Conservation (phyloP, 2,329 filamentous ascomycete genomes). For the Coniella vitis region DNA sequence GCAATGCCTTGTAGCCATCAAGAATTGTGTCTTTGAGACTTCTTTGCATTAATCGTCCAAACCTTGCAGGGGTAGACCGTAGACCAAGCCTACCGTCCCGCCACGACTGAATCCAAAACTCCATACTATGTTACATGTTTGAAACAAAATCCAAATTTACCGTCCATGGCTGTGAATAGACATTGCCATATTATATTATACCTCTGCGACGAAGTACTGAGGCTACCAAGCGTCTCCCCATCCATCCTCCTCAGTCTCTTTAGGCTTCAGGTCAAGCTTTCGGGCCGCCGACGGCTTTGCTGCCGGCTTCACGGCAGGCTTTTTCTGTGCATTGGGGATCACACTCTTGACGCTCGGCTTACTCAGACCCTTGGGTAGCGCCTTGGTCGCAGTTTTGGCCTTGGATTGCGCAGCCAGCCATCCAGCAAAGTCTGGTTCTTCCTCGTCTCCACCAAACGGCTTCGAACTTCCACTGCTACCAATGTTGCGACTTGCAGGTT, state of each 20-base stretch:
- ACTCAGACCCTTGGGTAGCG: slow-evolving; percentile 74
- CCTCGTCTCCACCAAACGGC: slow-evolving; percentile 66
- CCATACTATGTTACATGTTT: slow-evolving; percentile 8
- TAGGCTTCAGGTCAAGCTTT: slow-evolving; percentile 64
- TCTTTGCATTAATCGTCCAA: background rate
- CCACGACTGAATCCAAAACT: slow-evolving; percentile 1
- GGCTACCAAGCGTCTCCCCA: slow-evolving; percentile 61
- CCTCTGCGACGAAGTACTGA: background rate
- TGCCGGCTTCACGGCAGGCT: slow-evolving; percentile 34
- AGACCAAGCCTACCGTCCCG: background rate
- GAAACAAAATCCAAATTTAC: too few relatives aligned
- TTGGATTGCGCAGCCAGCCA: slow-evolving; percentile 85
- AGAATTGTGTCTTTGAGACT: too few relatives aligned
- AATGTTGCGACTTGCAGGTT: slow-evolving; percentile 15
- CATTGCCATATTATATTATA: background rate
- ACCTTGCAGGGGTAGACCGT: background rate
- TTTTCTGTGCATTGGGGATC: slow-evolving; percentile 31
- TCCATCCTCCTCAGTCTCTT: slow-evolving; percentile 47
- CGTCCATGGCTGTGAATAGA: too few relatives aligned
- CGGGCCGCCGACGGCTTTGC: slow-evolving; percentile 46
- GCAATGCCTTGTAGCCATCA: too few relatives aligned
- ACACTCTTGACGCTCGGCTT: slow-evolving; percentile 45
- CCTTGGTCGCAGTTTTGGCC: slow-evolving; percentile 59
- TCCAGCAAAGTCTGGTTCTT: slow-evolving; percentile 90
- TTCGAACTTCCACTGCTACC: slow-evolving; percentile 26